Evolutionary conservation across 768 basidiomycete genomes (phyloP), one percentile per base, ranked within the genome.

Genomic region (Suillus subluteus): DNA sequence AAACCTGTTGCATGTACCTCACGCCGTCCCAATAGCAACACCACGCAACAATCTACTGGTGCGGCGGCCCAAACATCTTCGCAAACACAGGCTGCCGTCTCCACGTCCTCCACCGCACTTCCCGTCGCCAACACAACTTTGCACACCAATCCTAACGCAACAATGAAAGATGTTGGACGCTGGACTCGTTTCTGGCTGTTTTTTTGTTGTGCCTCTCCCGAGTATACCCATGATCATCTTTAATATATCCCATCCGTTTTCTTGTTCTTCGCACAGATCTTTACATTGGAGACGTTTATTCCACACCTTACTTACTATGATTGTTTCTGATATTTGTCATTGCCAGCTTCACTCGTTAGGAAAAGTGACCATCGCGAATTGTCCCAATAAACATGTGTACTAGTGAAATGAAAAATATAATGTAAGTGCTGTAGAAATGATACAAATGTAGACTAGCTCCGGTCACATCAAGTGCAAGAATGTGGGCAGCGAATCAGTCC

Each of bases 401-500:
- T 26, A 26, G 23, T 26, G 23, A 12, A 30, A 52, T 52, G 13
- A 4, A 26, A 52, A 52, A 15, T 52, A n/a, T 23, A 26, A 32
- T 26, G 26, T 52, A 26, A 13, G 16, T 54, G 52, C 52, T 32
- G 15, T 7, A 30, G 3, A 54, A 54, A 18, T 54, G 8, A 54
- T 54, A 30, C 52, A 54, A n/a, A 48, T 48, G n/a, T 48, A 48
- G 46, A 48, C 9, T 48, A 11, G 4, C n/a, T n/a, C 46, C 11
- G 55, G 18, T 35, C 55, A 35, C 55, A 56, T 15, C n/a, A 56
- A 11, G 54, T 35, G 23, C 50, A 26, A 35, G 44, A 32, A 40
- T 56, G 48, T 56, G 50, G 12, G 23, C 48, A 18, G 7, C 43
- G 32, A 52, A 44, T 76, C 73, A 92, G 73, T 92, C 90, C 74